A percentile compares a stretch with the other conserved stretches of the same genome.
Evolutionary conservation across 2,329 filamentous ascomycete genomes (phyloP).

Genomic region (Xylariomycetidae sp.): DNA sequence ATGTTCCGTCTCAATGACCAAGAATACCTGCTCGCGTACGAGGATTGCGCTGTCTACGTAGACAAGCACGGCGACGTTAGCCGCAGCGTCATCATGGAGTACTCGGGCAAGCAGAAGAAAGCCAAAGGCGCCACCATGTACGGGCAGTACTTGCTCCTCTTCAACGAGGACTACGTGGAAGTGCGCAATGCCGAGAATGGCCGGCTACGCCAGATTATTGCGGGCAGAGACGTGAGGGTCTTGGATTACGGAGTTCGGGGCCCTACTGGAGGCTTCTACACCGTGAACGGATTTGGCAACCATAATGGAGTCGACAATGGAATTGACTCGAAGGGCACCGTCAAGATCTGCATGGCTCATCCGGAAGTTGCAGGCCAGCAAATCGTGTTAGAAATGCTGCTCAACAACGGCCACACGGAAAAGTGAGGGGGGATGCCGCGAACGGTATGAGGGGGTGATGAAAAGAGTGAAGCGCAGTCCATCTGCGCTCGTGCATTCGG

Average conservation of each 20-base stretch:
- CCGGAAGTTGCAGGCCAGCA: constrained; percentile 79
- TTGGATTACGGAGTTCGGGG: constrained; percentile 76
- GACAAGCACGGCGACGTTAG: constrained; percentile 97
- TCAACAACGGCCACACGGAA: constrained; percentile 76
- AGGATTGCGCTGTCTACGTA: constrained; percentile 94
- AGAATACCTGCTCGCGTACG: constrained; percentile 89
- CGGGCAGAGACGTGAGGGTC: constrained; percentile 81
- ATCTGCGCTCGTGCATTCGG: too few relatives aligned
- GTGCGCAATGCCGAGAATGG: constrained; percentile 96
- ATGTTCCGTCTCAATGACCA: constrained; percentile 95
- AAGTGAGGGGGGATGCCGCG: constrained; percentile 26
- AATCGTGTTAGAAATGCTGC: constrained; percentile 83
- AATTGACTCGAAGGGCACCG: constrained; percentile 59
- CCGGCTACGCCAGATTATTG: constrained; percentile 85
- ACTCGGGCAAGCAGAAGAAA: constrained; percentile 78
- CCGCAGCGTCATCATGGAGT: constrained; percentile 94
- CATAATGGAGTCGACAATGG: constrained; percentile 30
- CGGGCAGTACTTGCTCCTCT: constrained; percentile 84
- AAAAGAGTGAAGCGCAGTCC: too few relatives aligned
- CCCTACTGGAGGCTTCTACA: constrained; percentile 44
- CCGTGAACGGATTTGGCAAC: constrained; percentile 22
- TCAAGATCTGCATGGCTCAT: constrained; percentile 95
- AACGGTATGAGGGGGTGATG: too few relatives aligned
- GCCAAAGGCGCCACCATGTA: constrained; percentile 84
- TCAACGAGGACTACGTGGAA: constrained; percentile 95